Conservation (phyloP, 1,284 basidiomycete species). For the Cryptococcus neoformans region DNA sequence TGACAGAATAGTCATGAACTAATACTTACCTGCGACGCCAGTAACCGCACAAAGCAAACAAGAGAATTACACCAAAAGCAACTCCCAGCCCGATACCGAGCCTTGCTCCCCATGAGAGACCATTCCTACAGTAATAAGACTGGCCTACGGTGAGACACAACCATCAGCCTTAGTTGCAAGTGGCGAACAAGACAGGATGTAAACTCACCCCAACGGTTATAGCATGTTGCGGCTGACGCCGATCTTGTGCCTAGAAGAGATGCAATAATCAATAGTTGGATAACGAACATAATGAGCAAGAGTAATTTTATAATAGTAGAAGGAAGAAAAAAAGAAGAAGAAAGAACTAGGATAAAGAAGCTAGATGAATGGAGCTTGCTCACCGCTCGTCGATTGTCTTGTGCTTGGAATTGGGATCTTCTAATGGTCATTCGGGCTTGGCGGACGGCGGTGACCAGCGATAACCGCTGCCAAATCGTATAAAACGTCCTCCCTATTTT, state of each 20-base stretch:
- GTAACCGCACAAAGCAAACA: slow-evolving; percentile 28
- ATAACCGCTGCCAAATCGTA: no score
- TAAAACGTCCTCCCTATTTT: no score
- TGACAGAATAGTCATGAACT: neutral
- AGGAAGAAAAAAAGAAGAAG: neutral
- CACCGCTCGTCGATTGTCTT: no score
- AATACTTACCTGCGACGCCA: slow-evolving; percentile 41
- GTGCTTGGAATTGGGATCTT: no score
- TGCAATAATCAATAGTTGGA: slow-evolving; percentile 3
- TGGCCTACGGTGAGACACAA: slow-evolving; percentile 6
- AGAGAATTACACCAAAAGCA: slow-evolving; percentile 32
- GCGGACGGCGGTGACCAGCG: no score
- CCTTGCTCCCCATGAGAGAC: slow-evolving; percentile 35
- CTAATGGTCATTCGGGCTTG: no score
- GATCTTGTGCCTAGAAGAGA: slow-evolving; percentile 5
- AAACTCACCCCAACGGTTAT: slow-evolving; percentile 17
- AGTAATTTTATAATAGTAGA: neutral
- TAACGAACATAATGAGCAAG: neutral
- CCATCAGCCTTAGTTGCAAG: neutral
- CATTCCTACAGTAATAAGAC: slow-evolving; percentile 27
- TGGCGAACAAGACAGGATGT: neutral
- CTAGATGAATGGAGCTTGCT: neutral
- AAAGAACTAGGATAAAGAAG: neutral
- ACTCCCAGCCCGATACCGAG: slow-evolving; percentile 45
- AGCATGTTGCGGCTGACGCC: slow-evolving; percentile 7